Evolutionary conservation across 257 asterid genomes (phyloP).

Genomic region (Capsicum rhomboideum): DNA sequence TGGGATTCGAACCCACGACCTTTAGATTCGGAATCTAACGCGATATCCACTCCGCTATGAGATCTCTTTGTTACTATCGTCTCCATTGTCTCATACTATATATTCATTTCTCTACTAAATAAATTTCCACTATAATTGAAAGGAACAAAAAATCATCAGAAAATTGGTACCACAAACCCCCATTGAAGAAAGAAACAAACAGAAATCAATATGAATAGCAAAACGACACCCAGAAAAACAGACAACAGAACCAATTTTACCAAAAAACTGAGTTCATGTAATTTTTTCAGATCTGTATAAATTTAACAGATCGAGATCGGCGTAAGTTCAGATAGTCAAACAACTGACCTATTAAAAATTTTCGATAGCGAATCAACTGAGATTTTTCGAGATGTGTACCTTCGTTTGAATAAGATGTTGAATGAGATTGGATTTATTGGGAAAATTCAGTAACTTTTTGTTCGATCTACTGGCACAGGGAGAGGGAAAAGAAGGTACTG

Average conservation of each 20-base stretch:
- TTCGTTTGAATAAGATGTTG: not conserved
- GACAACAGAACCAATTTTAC: not conserved
- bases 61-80: conserved; percentile 14
- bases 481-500: not conserved
- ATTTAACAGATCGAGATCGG: not conserved
- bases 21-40: conserved; percentile 96
- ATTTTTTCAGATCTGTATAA: not conserved
- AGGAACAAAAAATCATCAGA: not conserved
- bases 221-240: not conserved
- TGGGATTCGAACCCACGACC: conserved; percentile 99
- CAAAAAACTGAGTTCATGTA: not conserved
- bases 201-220: not conserved
- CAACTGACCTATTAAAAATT: too few relatives aligned
- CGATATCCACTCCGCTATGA: conserved; percentile 96
- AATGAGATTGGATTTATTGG: not conserved
- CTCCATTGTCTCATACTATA: not conserved
- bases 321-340: too few relatives aligned
- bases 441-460: not conserved
- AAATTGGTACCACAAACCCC: not conserved
- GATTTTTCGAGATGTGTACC: not conserved
- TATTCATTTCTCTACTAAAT: not conserved
- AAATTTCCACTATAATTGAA: not conserved
- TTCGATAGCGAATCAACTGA: too few relatives aligned
- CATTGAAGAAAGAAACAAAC: not conserved
- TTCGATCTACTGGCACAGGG: not conserved